phyloP scores from a whole-genome alignment of 2,329 filamentous ascomycete species.

The Sporothrix mexicana region DNA sequence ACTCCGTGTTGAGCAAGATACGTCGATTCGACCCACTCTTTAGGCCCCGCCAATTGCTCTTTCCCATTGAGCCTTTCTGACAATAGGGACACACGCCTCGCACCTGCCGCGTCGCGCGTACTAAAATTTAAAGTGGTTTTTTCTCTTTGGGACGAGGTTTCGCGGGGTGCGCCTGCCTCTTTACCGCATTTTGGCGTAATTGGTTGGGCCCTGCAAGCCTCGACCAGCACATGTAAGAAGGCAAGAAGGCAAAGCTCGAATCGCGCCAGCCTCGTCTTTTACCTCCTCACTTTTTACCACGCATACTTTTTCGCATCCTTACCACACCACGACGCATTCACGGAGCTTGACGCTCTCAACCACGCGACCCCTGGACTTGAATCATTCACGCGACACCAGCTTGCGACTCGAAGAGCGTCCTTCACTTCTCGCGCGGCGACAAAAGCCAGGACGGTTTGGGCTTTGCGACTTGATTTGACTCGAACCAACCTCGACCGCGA shows the following conservation, averaged over 20 bases:
- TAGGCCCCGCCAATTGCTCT: conserved; percentile 1
- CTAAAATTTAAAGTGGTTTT: conserved; percentile 29
- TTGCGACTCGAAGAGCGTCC: background rate
- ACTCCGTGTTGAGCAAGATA: background rate
- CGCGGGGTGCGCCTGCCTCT: conserved; percentile 13
- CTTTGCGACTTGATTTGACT: background rate
- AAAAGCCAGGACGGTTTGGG: background rate
- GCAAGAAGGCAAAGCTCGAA: background rate
- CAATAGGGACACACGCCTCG: background rate
- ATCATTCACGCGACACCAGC: background rate
- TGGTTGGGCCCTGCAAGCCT: background rate
- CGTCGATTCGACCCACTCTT: conserved; percentile 6
- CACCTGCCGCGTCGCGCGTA: conserved; percentile 31
- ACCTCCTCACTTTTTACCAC: background rate
- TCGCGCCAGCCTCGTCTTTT: conserved; percentile 2
- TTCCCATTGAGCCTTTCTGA: conserved; percentile 2
- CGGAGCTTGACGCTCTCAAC: background rate
- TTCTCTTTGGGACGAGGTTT: background rate
- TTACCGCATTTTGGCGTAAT: conserved; percentile 29
- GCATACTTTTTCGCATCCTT: background rate
- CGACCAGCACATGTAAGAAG: background rate
- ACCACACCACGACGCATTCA: background rate
- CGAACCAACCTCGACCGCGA: background rate
- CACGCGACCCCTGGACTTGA: background rate
- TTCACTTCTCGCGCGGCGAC: background rate